A percentile compares a stretch with the other conserved stretches of the same genome.
phyloP scores from a whole-genome alignment of 176 grass and related monocot genomes.

The barley (Hordeum vulgare) region MorexV3_pseudomolecules_assembly NC_058519.1:117565877-117566376 shows the following conservation, averaged over 20 bases:
- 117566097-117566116: neutral
- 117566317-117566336: constrained; percentile 95
- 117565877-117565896: neutral
- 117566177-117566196: constrained; percentile 6
- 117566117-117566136: neutral
- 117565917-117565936: no score
- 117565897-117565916: neutral
- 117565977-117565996: neutral
- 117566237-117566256: constrained; percentile 50
- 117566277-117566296: constrained; percentile 75
- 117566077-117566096: neutral
- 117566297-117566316: constrained; percentile 77
- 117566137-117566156: constrained; percentile 8
- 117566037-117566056: neutral
- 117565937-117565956: neutral
- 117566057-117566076: neutral
- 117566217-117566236: constrained; percentile 39
- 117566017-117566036: neutral
- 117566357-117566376: constrained; percentile 93
- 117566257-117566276: constrained; percentile 53
- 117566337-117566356: constrained; percentile 92
- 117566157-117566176: constrained; percentile 3
- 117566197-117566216: constrained; percentile 37
- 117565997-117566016: neutral
- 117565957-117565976: neutral